These are phyloP conservation scores for Lasiodiplodia hormozganensis DNA, from an alignment of 2,329 filamentous ascomycete species.

Conservation along the genomic window DNA sequence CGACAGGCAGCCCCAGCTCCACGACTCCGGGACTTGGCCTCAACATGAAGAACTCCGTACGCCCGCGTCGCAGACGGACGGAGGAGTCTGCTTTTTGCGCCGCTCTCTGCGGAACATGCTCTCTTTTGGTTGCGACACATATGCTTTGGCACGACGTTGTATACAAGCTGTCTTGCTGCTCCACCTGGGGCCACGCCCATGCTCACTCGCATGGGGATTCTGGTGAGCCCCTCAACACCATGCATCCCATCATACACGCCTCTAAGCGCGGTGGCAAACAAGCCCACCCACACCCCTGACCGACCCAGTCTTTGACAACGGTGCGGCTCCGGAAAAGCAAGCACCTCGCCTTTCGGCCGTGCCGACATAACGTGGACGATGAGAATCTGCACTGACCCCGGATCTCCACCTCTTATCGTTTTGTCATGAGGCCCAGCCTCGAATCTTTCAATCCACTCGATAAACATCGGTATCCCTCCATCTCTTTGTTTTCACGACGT, in stretches of 20 bases:
- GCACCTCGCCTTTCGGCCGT: background rate
- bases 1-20: conserved; percentile 4
- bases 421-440: background rate
- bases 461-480: background rate
- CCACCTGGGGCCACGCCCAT: conserved; percentile 3
- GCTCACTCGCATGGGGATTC: background rate
- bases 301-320: background rate
- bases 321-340: background rate
- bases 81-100: background rate
- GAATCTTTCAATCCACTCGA: background rate
- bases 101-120: background rate
- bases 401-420: conserved; percentile 2
- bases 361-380: background rate
- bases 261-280: background rate
- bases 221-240: conserved; percentile 18
- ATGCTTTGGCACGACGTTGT: background rate
- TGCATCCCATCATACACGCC: background rate
- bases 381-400: background rate
- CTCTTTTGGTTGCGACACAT: background rate
- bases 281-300: background rate
- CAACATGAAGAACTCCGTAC: conserved; percentile 3
- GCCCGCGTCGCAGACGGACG: background rate
- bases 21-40: background rate
- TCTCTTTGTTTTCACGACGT: background rate
- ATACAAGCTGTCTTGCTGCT: background rate